These are phyloP conservation scores for Pseudogymnoascus verrucosus DNA, from an alignment of 2,329 filamentous ascomycete genomes.

Conservation along the genomic window DNA sequence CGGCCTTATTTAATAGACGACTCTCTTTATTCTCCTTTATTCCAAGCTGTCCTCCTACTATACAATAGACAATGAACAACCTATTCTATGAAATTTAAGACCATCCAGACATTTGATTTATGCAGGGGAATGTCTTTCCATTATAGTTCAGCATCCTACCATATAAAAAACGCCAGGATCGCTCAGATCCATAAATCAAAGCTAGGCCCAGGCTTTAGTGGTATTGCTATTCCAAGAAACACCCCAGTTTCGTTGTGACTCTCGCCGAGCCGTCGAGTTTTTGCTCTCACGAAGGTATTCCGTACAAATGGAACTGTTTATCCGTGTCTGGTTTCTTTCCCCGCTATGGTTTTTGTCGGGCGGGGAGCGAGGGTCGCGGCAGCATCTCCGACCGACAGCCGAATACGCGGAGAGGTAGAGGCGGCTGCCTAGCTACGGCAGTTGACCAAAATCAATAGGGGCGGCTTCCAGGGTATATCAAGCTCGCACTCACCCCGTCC, in stretches of 20 bases:
- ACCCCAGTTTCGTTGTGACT: too few species aligned
- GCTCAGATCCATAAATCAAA: too few species aligned
- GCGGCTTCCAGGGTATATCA: neutral
- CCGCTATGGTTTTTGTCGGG: neutral
- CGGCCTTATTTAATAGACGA: neutral
- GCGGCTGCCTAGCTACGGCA: neutral
- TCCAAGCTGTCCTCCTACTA: too few species aligned
- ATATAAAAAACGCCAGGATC: too few species aligned
- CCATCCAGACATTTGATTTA: too few species aligned
- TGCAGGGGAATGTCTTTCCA: too few species aligned
- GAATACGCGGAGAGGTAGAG: neutral
- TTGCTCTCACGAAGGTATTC: neutral
- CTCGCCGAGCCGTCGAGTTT: neutral
- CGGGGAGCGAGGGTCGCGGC: neutral
- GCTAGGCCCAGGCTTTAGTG: too few species aligned
- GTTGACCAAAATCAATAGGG: neutral
- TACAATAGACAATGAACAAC: too few species aligned
- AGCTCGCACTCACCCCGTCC: neutral
- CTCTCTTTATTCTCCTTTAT: neutral
- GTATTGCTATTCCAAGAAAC: too few species aligned
- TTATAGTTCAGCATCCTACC: too few species aligned
- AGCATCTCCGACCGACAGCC: neutral
- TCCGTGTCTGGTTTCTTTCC: neutral
- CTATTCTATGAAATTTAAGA: too few species aligned
- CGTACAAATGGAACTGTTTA: neutral